phyloP scores from a whole-genome alignment of 139 green algal genomes.

The Closterium sp. region DNA sequence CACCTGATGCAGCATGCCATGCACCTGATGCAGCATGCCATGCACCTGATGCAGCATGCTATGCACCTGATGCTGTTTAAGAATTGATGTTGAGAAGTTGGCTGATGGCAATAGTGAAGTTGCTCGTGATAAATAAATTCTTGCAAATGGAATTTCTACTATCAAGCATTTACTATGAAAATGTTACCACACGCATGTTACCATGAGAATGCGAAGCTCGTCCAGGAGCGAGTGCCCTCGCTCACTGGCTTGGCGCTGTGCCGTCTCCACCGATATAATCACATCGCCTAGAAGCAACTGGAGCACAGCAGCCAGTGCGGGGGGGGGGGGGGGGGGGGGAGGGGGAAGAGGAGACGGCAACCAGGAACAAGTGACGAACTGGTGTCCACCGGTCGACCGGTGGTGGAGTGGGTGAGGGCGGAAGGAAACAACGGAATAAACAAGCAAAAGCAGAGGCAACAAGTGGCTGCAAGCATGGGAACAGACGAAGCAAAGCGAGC shows the following conservation, averaged over 20 bases:
- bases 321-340: not conserved
- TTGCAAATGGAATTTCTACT: too few species aligned
- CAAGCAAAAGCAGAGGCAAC: not conserved
- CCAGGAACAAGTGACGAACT: too few species aligned
- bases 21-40: too few species aligned
- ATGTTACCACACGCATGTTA: constrained; percentile 45
- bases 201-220: constrained; percentile 77
- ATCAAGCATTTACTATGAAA: too few species aligned
- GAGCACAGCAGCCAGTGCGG: not conserved
- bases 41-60: too few species aligned
- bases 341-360: too few species aligned
- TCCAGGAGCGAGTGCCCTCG: constrained; percentile 56
- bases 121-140: too few species aligned
- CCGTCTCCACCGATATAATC: constrained; percentile 91
- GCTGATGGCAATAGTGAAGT: too few species aligned
- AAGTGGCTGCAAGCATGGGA: not conserved
- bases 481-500: not conserved
- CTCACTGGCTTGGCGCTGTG: constrained; percentile 77
- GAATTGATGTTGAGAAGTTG: too few species aligned
- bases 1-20: too few species aligned
- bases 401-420: not conserved
- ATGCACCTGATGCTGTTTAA: too few species aligned
- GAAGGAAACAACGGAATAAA: not conserved
- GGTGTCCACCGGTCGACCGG: too few species aligned
- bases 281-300: constrained; percentile 81